Evolutionary conservation across 805 yeast species (phyloP).

Genomic region (Kuraishia borneana): DNA sequence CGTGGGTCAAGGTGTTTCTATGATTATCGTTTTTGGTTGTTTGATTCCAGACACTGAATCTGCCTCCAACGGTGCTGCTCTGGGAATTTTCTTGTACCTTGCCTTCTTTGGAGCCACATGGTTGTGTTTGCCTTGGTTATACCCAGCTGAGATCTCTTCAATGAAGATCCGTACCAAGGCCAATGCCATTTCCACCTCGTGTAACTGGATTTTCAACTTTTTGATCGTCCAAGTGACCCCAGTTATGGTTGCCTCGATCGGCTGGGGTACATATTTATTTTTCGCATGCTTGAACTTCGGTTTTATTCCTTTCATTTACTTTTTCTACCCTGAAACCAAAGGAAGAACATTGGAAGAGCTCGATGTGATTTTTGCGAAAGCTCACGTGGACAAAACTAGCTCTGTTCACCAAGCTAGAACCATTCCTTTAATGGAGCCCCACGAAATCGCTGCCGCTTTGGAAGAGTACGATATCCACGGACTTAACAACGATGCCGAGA

Average conservation of each 20-base stretch:
- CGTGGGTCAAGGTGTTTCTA: constrained; percentile 27
- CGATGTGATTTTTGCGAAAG: constrained; percentile 29
- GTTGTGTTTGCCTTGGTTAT: constrained; percentile 41
- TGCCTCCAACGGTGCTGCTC: constrained; percentile 32
- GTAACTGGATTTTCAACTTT: constrained; percentile 51
- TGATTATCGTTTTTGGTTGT: constrained; percentile 31
- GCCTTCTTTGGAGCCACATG: constrained; percentile 36
- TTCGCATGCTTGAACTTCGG: constrained; percentile 31
- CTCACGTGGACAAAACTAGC: constrained; percentile 40
- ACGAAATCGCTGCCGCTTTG: not conserved
- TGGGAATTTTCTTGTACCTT: constrained; percentile 34
- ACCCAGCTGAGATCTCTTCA: constrained; percentile 49
- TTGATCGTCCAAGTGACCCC: constrained; percentile 45
- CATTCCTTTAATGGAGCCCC: constrained; percentile 30
- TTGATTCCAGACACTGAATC: constrained; percentile 13
- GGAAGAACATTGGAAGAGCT: constrained; percentile 36
- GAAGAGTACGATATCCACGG: not conserved
- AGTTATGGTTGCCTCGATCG: constrained; percentile 25
- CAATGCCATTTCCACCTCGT: constrained; percentile 38
- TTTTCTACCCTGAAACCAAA: constrained; percentile 34
- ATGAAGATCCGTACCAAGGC: constrained; percentile 39
- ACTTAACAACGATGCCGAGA: not conserved
- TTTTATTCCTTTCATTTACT: constrained; percentile 28
- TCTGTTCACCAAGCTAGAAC: constrained; percentile 55
- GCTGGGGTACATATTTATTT: constrained; percentile 29